Percentiles rank a stretch among this genome's conserved stretches.
Conservation (phyloP, 2,329 filamentous ascomycete genomes). For the Colletotrichum musicola region DNA sequence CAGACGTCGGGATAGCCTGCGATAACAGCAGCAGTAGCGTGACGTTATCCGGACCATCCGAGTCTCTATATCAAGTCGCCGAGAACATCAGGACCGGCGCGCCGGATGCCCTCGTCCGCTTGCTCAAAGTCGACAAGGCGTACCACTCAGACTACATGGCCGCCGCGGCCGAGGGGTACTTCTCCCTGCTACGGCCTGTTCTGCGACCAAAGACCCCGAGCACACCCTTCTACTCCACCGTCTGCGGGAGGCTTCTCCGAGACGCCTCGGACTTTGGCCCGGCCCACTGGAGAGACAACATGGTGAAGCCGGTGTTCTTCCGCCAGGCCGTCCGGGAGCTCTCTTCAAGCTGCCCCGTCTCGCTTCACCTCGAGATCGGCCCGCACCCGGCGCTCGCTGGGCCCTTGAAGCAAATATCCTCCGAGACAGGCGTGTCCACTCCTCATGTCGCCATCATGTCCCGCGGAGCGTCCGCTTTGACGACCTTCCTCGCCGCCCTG, state of each 20-base stretch:
- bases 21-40: slow-evolving; percentile 43
- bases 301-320: slow-evolving; percentile 38
- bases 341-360: slow-evolving; percentile 39
- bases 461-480: slow-evolving; percentile 63
- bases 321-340: slow-evolving; percentile 30
- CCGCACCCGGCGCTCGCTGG: slow-evolving; percentile 37
- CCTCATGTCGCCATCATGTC: slow-evolving; percentile 60
- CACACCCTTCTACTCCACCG: slow-evolving; percentile 27
- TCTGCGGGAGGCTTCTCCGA: neutral
- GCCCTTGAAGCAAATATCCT: slow-evolving; percentile 52
- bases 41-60: slow-evolving; percentile 44
- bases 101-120: slow-evolving; percentile 2
- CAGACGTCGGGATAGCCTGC: slow-evolving; percentile 32
- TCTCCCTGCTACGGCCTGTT: neutral
- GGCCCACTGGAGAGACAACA: slow-evolving; percentile 37
- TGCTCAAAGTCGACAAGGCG: slow-evolving; percentile 17
- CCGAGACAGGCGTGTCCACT: slow-evolving; percentile 61
- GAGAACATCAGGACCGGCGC: slow-evolving; percentile 42
- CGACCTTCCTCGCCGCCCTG: slow-evolving; percentile 57
- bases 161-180: slow-evolving; percentile 21
- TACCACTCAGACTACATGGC: slow-evolving; percentile 37
- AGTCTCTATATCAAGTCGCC: slow-evolving; percentile 43
- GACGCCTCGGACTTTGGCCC: slow-evolving; percentile 16
- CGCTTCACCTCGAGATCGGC: slow-evolving; percentile 40
- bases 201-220: neutral